Percentiles rank a stretch among this genome's conserved stretches.
These are phyloP conservation scores for Agaricus blazei DNA, from an alignment of 768 basidiomycete species.

Conservation along the genomic window DNA sequence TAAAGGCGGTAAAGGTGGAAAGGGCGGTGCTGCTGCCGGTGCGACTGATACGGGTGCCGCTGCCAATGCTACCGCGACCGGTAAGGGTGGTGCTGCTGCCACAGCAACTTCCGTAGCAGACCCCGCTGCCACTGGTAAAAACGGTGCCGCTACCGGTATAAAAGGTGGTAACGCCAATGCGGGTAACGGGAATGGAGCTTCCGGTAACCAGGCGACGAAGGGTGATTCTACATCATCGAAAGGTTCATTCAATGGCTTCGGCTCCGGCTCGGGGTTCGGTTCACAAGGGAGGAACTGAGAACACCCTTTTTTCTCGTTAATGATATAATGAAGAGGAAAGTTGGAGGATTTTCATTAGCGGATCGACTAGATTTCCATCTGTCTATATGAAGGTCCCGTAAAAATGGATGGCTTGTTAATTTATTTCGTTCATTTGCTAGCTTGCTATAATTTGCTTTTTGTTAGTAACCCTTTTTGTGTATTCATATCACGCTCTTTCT, in stretches of 20 bases:
- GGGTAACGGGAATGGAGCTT: background rate
- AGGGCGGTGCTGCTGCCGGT: background rate
- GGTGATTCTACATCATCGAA: background rate
- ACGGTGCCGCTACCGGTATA: background rate
- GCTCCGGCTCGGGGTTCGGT: background rate
- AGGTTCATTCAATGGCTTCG: background rate
- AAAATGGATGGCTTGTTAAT: background rate
- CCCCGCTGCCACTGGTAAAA: background rate
- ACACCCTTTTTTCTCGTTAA: background rate
- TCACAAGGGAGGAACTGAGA: background rate
- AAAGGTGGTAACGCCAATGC: background rate
- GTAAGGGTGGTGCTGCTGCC: background rate
- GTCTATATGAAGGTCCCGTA: background rate
- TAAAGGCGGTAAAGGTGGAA: slow-evolving; percentile 1
- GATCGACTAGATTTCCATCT: background rate
- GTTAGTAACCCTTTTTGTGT: background rate
- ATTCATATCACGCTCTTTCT: background rate
- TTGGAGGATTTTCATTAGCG: background rate
- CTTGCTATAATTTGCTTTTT: background rate
- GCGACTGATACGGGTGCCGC: background rate
- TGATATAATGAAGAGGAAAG: background rate
- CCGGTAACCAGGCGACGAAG: background rate
- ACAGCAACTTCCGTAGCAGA: no score
- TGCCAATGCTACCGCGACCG: background rate
- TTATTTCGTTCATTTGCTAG: background rate